Evolutionary conservation across 1,284 basidiomycete species (phyloP).

Genomic region (Pterula multifida): DNA sequence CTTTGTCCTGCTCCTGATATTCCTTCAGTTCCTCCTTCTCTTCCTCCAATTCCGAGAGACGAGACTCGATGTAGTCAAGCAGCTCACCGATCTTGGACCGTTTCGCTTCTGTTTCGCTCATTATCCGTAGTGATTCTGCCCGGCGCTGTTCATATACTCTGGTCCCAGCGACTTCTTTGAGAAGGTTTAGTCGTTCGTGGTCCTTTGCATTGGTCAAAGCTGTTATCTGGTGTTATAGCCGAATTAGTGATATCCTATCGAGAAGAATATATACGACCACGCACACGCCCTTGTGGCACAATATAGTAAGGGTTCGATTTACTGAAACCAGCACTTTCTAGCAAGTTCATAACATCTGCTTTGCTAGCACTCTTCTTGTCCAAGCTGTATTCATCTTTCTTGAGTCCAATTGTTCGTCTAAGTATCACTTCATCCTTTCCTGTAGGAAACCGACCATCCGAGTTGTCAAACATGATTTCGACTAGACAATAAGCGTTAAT

Average conservation of each 20-base stretch:
- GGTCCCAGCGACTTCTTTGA: conserved; percentile 98
- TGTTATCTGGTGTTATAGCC: conserved; percentile 49
- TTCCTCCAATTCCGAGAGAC: conserved; percentile 85
- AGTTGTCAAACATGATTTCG: conserved; percentile 83
- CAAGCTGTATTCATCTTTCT: conserved; percentile 98
- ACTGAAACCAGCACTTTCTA: conserved; percentile 94
- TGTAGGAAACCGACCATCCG: conserved; percentile 85
- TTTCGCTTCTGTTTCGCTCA: conserved; percentile 93
- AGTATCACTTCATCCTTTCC: conserved; percentile 78
- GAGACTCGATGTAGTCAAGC: conserved; percentile 83
- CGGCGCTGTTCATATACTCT: conserved; percentile 96
- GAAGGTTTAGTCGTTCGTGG: conserved; percentile 80
- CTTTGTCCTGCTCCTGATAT: conserved; percentile 92
- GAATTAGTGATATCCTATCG: background rate
- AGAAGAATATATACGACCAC: conserved; percentile 17
- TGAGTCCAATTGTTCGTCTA: conserved; percentile 88
- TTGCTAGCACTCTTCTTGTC: conserved; percentile 94
- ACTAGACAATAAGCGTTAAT: conserved; percentile 27
- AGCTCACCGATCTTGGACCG: conserved; percentile 86
- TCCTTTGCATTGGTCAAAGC: conserved; percentile 97
- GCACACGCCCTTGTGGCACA: conserved; percentile 90
- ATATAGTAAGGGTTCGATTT: conserved; percentile 99
- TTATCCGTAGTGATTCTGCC: conserved; percentile 86
- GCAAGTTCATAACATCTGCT: conserved; percentile 92
- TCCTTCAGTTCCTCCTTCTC: conserved; percentile 97